phyloP scores from a whole-genome alignment of 169 alveolate genomes.

The Amoebophrya sp. region DNA sequence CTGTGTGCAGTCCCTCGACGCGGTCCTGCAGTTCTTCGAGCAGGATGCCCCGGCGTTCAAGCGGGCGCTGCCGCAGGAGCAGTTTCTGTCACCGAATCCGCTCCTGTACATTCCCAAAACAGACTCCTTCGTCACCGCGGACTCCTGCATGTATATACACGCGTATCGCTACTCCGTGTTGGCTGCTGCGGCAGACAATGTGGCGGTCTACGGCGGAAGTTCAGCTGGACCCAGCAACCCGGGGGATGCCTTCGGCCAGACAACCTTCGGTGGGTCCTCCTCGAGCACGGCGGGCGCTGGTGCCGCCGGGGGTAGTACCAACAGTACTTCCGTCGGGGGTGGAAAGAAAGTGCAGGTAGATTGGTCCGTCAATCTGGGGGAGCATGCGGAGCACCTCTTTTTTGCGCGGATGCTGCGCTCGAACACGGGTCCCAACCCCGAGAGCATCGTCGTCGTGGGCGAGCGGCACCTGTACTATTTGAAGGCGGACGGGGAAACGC shows the following conservation, averaged over 20 bases:
- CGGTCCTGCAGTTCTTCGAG: neutral
- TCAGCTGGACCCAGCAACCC: too few species aligned
- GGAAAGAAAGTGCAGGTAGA: neutral
- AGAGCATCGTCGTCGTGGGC: neutral
- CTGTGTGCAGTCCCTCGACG: neutral
- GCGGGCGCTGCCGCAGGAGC: neutral
- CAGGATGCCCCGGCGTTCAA: slow-evolving; percentile 18
- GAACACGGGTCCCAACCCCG: neutral
- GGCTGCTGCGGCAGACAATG: slow-evolving; percentile 4
- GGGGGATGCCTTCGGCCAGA: too few species aligned
- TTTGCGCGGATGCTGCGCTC: neutral
- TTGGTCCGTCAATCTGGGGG: neutral
- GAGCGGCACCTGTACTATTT: neutral
- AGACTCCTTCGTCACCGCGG: neutral
- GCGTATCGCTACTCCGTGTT: neutral
- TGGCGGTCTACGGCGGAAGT: too few species aligned
- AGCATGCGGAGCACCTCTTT: neutral
- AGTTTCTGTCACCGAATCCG: neutral
- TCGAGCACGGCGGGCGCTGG: too few species aligned
- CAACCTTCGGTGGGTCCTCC: too few species aligned
- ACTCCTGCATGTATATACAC: neutral
- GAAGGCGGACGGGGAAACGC: neutral
- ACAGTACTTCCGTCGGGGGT: too few species aligned
- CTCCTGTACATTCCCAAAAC: neutral
- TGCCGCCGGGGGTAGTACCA: too few species aligned